These are phyloP conservation scores for Nemania serpens DNA, from an alignment of 2,329 filamentous ascomycete genomes.

Conservation along the genomic window DNA sequence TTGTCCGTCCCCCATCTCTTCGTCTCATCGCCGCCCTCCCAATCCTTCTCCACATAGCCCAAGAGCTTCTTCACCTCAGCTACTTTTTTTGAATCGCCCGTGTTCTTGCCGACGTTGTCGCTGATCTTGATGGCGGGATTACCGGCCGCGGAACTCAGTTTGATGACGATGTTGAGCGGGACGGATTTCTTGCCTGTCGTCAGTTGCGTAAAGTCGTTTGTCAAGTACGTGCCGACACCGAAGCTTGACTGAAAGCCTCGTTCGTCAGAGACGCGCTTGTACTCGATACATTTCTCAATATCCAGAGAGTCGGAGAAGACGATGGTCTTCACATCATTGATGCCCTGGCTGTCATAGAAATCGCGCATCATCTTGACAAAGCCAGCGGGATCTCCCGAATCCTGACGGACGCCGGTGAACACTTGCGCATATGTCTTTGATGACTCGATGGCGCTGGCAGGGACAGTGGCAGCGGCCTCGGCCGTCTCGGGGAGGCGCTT, in stretches of 20 bases:
- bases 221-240: constrained; percentile 93
- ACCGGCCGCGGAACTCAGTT: constrained; percentile 83
- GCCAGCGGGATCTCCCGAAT: constrained; percentile 82
- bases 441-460: constrained; percentile 43
- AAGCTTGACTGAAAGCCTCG: constrained; percentile 85
- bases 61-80: constrained; percentile 81
- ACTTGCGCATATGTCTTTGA: constrained; percentile 75
- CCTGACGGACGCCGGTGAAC: constrained; percentile 84
- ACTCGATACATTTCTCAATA: constrained; percentile 87
- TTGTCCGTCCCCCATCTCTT: constrained; percentile 71
- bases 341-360: constrained; percentile 78
- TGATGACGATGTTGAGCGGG: constrained; percentile 97
- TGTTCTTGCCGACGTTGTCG: constrained; percentile 92
- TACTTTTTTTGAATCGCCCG: constrained; percentile 79
- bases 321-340: constrained; percentile 81
- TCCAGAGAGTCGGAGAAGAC: constrained; percentile 97
- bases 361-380: constrained; percentile 79
- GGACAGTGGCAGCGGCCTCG: constrained; percentile 38
- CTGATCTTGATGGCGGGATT: constrained; percentile 89
- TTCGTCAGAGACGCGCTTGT: constrained; percentile 81
- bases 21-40: constrained; percentile 83
- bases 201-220: constrained; percentile 84
- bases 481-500: constrained; percentile 49
- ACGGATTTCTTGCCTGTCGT: constrained; percentile 80
- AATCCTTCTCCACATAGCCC: constrained; percentile 83